These are phyloP conservation scores for cucumber (Cucumis sativus) DNA, from an alignment of 306 rosid species.

Conservation along the genomic window DNA sequence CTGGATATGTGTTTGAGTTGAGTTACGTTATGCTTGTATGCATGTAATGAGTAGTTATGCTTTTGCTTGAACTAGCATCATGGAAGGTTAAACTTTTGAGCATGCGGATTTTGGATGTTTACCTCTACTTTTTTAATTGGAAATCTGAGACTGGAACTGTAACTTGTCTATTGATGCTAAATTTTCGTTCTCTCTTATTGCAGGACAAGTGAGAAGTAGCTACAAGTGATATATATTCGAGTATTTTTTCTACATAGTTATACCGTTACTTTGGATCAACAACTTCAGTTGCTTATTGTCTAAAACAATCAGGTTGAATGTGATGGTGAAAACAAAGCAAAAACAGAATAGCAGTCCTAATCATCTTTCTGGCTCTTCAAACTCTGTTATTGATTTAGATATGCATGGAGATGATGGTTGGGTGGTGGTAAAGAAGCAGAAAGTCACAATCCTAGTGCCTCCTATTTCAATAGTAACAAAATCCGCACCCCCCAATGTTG, in stretches of 20 bases:
- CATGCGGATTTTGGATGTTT: background rate
- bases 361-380: slow-evolving; percentile 19
- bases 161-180: background rate
- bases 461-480: slow-evolving; percentile 24
- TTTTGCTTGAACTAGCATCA: background rate
- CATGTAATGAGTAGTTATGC: background rate
- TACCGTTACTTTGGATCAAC: background rate
- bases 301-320: slow-evolving; percentile 24
- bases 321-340: slow-evolving; percentile 62
- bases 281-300: slow-evolving; percentile 3
- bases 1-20: background rate
- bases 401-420: slow-evolving; percentile 39
- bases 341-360: slow-evolving; percentile 19
- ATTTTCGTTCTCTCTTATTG: background rate
- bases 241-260: background rate
- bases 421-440: slow-evolving; percentile 81
- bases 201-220: background rate
- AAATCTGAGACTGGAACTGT: background rate
- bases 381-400: slow-evolving; percentile 16
- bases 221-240: background rate
- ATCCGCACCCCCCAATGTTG: slow-evolving; percentile 22
- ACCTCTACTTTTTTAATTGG: background rate
- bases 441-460: slow-evolving; percentile 63
- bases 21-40: background rate
- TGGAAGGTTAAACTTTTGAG: background rate